phyloP scores from a whole-genome alignment of 192 early-diverging fungal genomes.

The Entomortierella lignicola region DNA sequence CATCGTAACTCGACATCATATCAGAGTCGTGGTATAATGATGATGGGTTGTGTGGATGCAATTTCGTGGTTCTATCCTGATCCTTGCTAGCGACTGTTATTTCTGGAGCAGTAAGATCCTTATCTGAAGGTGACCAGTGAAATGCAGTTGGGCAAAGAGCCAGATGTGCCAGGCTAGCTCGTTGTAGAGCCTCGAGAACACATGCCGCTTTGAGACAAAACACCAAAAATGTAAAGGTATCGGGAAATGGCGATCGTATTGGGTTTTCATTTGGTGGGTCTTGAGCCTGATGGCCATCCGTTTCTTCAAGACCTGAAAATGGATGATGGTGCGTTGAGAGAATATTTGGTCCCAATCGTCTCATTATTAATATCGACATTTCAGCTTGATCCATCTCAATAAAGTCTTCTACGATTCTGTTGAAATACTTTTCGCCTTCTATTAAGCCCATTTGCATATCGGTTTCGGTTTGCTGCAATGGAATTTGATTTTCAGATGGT shows the following conservation, averaged over 20 bases:
- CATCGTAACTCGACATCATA: neutral
- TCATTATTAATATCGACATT: constrained; percentile 38
- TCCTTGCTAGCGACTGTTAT: neutral
- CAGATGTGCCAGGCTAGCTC: constrained; percentile 39
- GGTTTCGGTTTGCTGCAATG: neutral
- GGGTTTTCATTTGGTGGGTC: neutral
- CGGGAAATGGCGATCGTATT: constrained; percentile 25
- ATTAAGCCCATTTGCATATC: constrained; percentile 13
- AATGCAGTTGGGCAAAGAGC: constrained; percentile 40
- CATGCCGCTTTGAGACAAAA: constrained; percentile 43
- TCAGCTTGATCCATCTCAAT: constrained; percentile 25
- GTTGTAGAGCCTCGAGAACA: constrained; percentile 35
- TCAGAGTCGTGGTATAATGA: constrained; percentile 21
- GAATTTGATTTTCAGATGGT: too few relatives aligned
- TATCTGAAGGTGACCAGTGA: constrained; percentile 30
- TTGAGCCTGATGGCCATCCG: constrained; percentile 28
- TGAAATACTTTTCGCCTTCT: constrained; percentile 42
- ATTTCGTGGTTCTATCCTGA: neutral
- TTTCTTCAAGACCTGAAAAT: constrained; percentile 27
- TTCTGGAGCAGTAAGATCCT: neutral
- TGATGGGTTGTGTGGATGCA: constrained; percentile 4
- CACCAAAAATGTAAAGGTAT: constrained; percentile 29
- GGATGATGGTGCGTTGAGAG: constrained; percentile 23
- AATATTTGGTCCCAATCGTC: constrained; percentile 38
- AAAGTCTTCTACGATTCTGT: constrained; percentile 48